Percentiles rank a stretch among this genome's conserved stretches.
phyloP scores from a whole-genome alignment of 257 asterid genomes.

The Lithospermum erythrorhizon region DNA sequence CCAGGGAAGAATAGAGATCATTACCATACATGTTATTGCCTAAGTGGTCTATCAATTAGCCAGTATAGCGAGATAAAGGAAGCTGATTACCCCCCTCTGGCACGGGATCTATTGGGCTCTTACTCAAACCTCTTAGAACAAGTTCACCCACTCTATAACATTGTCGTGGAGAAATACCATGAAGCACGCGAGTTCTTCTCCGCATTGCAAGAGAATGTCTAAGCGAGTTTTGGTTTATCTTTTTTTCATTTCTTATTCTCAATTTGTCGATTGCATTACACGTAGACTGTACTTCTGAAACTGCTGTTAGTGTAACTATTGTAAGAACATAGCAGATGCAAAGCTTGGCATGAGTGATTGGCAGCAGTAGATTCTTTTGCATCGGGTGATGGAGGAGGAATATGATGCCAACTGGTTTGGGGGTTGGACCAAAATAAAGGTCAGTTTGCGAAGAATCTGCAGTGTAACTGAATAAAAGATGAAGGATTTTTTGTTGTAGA shows the following conservation, averaged over 20 bases:
- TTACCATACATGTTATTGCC: conserved; percentile 87
- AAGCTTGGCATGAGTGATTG: too few species aligned
- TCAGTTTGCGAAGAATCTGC: too few species aligned
- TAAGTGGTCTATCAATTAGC: conserved; percentile 79
- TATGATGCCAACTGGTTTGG: too few species aligned
- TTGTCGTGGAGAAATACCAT: conserved; percentile 51
- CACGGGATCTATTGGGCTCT: conserved; percentile 61
- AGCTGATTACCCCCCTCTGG: conserved; percentile 49
- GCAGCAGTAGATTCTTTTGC: too few species aligned
- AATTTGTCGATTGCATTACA: too few species aligned
- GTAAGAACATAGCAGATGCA: too few species aligned
- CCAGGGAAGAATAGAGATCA: conserved; percentile 84
- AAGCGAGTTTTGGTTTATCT: background rate
- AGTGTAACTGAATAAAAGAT: too few species aligned
- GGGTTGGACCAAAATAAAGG: too few species aligned
- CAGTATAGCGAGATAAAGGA: conserved; percentile 43
- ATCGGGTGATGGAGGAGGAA: too few species aligned
- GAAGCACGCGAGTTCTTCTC: conserved; percentile 59
- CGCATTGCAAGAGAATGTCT: background rate
- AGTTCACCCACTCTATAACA: conserved; percentile 66
- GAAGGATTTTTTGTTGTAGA: too few species aligned
- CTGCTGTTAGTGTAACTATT: too few species aligned
- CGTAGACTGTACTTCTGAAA: too few species aligned
- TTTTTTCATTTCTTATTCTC: background rate
- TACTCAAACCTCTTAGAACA: conserved; percentile 67